Conservation (phyloP, 495 filamentous ascomycete genomes). For the Astrothelium subdiscretum region DNA sequence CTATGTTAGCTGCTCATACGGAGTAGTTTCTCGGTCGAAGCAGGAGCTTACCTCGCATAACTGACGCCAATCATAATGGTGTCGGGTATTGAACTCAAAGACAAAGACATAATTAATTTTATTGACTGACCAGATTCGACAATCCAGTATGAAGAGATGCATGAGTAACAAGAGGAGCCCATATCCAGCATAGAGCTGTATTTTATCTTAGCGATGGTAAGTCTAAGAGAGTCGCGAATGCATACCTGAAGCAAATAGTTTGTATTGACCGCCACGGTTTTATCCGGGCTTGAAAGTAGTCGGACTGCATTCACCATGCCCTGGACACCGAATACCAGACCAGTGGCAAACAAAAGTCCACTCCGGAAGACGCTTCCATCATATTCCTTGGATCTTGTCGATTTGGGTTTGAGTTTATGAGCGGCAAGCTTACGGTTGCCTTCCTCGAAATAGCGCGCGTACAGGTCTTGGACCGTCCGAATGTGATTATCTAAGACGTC, state of each 20-base stretch:
- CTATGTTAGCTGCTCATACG: neutral
- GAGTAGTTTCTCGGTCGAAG: neutral
- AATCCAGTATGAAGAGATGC: conserved; percentile 64
- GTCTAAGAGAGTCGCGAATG: neutral
- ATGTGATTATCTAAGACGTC: conserved; percentile 70
- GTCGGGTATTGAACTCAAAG: conserved; percentile 84
- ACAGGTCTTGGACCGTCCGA: conserved; percentile 71
- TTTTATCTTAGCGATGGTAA: neutral
- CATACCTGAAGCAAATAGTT: conserved; percentile 33
- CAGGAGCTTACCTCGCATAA: conserved; percentile 49
- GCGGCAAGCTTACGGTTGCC: conserved; percentile 85
- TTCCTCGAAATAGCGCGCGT: conserved; percentile 81
- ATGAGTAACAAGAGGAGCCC: conserved; percentile 66
- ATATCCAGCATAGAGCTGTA: conserved; percentile 72
- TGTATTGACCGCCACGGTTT: conserved; percentile 38
- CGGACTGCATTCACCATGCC: conserved; percentile 56
- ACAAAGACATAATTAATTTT: conserved; percentile 95
- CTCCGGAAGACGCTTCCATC: conserved; percentile 64
- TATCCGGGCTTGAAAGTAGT: conserved; percentile 39
- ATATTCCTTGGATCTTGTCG: conserved; percentile 53
- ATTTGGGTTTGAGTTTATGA: conserved; percentile 65
- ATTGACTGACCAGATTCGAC: conserved; percentile 63
- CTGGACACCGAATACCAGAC: conserved; percentile 60
- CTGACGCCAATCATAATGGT: conserved; percentile 81
- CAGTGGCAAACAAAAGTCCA: conserved; percentile 66